Percentiles rank a stretch among this genome's conserved stretches.
phyloP scores from a whole-genome alignment of 768 basidiomycete genomes.

The Cystobasidium tubakii region DNA sequence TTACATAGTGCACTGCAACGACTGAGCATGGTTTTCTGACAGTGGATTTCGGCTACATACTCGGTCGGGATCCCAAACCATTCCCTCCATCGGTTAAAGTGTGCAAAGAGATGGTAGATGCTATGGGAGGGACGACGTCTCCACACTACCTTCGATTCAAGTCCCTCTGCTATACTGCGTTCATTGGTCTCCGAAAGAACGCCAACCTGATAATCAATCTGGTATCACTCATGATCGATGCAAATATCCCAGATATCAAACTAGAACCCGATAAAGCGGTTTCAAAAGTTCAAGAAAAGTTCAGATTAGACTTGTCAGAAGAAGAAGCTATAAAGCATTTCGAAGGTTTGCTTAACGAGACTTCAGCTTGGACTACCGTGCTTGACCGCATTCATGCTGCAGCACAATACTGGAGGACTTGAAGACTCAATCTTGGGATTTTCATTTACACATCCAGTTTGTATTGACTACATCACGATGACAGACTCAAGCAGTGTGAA shows the following conservation, averaged over 20 bases:
- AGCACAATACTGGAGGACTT: slow-evolving; percentile 39
- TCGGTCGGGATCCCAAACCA: slow-evolving; percentile 94
- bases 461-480: not conserved
- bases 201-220: slow-evolving; percentile 95
- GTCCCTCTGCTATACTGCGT: slow-evolving; percentile 93
- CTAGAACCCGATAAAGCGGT: slow-evolving; percentile 56
- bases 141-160: slow-evolving; percentile 96
- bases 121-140: slow-evolving; percentile 94
- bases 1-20: too few relatives aligned
- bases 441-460: not conserved
- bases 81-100: slow-evolving; percentile 97
- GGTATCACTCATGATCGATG: slow-evolving; percentile 93
- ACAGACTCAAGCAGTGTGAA: not conserved
- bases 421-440: not conserved
- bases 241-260: slow-evolving; percentile 95
- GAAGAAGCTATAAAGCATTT: slow-evolving; percentile 92
- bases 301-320: slow-evolving; percentile 84
- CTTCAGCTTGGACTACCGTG: slow-evolving; percentile 84
- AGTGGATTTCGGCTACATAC: slow-evolving; percentile 98
- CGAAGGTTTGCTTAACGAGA: slow-evolving; percentile 85
- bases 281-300: slow-evolving; percentile 74
- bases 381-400: slow-evolving; percentile 83
- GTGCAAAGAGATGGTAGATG: slow-evolving; percentile 99
- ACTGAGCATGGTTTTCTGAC: not conserved
- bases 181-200: slow-evolving; percentile 89